phyloP scores from a whole-genome alignment of 805 yeast species.

The Candida nemodendra region DNA sequence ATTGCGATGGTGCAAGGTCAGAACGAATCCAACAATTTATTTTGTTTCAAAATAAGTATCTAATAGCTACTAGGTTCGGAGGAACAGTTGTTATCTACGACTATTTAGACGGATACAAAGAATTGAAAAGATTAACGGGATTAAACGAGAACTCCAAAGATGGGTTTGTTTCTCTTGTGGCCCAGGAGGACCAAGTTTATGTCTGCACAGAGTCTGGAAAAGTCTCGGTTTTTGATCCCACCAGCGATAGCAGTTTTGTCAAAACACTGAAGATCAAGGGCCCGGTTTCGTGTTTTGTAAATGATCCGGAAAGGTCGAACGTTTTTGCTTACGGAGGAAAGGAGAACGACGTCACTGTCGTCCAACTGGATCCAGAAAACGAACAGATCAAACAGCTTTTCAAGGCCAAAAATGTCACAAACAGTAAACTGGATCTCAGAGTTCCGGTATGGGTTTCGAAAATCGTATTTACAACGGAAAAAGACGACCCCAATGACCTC shows the following conservation, averaged over 20 bases:
- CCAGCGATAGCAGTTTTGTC: conserved; percentile 24
- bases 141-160: conserved; percentile 28
- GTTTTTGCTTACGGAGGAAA: conserved; percentile 84
- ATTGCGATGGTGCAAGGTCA: conserved; percentile 29
- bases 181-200: conserved; percentile 26
- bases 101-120: conserved; percentile 16
- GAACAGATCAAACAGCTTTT: conserved; percentile 42
- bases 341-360: conserved; percentile 65
- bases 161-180: conserved; percentile 37
- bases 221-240: conserved; percentile 27
- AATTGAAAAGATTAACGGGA: conserved; percentile 14
- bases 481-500: conserved; percentile 35
- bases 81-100: conserved; percentile 45
- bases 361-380: conserved; percentile 29
- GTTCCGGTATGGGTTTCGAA: conserved; percentile 79
- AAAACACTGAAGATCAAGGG: conserved; percentile 38
- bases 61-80: conserved; percentile 43
- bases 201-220: conserved; percentile 36
- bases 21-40: conserved; percentile 36
- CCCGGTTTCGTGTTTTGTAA: conserved; percentile 47
- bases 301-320: conserved; percentile 47
- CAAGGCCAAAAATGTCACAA: conserved; percentile 79
- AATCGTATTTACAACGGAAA: conserved; percentile 42
- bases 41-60: conserved; percentile 31
- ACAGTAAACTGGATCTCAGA: conserved; percentile 72